phyloP scores from a whole-genome alignment of 2,329 filamentous ascomycete species.

The Didymella sp. region DNA sequence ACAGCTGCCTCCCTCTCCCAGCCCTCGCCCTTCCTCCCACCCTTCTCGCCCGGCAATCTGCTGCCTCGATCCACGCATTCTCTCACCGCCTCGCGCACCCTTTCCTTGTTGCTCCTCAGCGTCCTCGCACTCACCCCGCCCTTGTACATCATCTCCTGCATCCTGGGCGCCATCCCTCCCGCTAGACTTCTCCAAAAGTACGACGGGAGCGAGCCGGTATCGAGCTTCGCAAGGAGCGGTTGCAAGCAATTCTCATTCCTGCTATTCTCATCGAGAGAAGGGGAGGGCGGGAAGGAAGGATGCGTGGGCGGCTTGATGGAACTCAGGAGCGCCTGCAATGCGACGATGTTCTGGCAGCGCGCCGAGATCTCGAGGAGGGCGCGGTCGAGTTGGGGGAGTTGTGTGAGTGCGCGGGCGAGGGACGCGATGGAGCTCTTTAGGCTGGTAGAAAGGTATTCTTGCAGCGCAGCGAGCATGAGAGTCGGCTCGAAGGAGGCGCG shows the following conservation, averaged over 20 bases:
- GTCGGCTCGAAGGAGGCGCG: conserved; percentile 66
- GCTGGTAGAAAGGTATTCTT: conserved; percentile 81
- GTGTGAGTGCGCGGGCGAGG: conserved; percentile 76
- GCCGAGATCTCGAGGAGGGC: conserved; percentile 81
- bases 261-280: neutral
- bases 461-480: conserved; percentile 76
- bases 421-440: conserved; percentile 79
- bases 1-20: conserved; percentile 95
- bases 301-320: conserved; percentile 72
- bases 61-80: conserved; percentile 84
- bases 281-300: conserved; percentile 60
- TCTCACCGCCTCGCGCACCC: conserved; percentile 76
- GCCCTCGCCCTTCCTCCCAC: conserved; percentile 56
- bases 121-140: conserved; percentile 86
- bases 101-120: conserved; percentile 75
- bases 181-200: conserved; percentile 96
- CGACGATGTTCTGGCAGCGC: conserved; percentile 90
- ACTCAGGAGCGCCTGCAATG: conserved; percentile 78
- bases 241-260: conserved; percentile 66
- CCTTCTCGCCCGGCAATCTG: conserved; percentile 66
- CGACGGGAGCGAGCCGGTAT: conserved; percentile 84
- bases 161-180: conserved; percentile 73
- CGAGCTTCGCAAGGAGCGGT: conserved; percentile 76
- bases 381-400: conserved; percentile 81
- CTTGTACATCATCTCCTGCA: conserved; percentile 82